Conservation (phyloP, 495 filamentous ascomycete species). For the Penicillium salamii region DNA sequence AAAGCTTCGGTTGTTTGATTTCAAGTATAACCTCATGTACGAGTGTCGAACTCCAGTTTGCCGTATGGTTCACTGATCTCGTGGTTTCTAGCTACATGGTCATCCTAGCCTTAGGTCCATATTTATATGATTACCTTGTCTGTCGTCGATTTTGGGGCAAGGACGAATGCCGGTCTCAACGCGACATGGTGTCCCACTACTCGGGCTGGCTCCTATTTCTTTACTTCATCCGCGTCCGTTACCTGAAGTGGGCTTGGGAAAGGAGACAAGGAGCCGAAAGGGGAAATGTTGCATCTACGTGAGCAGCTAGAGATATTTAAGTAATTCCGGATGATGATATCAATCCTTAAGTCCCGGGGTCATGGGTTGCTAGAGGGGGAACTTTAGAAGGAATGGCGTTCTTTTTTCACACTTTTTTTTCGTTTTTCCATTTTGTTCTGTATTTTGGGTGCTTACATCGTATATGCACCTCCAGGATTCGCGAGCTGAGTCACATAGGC, state of each 20-base stretch:
- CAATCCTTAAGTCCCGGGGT: no score
- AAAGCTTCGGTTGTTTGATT: conserved; percentile 2
- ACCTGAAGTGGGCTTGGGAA: conserved; percentile 1
- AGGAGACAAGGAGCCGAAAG: not conserved
- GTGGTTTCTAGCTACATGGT: conserved; percentile 3
- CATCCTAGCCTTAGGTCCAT: conserved; percentile 1
- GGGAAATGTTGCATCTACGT: not conserved
- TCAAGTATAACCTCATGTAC: conserved; percentile 5
- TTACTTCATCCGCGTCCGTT: conserved; percentile 2
- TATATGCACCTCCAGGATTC: no score
- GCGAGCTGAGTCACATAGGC: no score
- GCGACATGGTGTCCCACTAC: not conserved
- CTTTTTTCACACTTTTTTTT: no score
- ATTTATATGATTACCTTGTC: conserved; percentile 3
- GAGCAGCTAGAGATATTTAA: no score
- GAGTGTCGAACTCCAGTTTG: not conserved
- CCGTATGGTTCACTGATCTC: not conserved
- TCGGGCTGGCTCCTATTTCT: not conserved
- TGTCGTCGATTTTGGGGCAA: not conserved
- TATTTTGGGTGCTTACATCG: no score
- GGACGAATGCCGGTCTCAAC: conserved; percentile 3
- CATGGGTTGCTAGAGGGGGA: no score
- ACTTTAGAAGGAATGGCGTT: no score
- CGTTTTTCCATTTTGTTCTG: no score
- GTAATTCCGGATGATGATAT: no score